These are phyloP conservation scores for Cystofilobasidium bisporidii DNA, from an alignment of 768 basidiomycete genomes.

Conservation along the genomic window DNA sequence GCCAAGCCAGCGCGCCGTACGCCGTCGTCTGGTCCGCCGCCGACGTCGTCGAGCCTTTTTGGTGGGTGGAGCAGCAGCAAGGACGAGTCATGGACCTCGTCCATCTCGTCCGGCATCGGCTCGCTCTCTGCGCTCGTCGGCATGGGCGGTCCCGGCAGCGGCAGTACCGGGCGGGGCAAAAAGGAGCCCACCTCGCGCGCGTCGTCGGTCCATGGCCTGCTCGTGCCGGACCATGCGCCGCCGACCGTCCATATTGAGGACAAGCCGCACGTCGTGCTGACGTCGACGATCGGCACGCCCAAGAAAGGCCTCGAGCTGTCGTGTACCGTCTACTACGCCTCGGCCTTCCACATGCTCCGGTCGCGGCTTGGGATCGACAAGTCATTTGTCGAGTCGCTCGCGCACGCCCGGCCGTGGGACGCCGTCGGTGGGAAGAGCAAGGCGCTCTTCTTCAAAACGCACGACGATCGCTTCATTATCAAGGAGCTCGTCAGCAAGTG, in stretches of 20 bases:
- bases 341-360: conserved; percentile 62
- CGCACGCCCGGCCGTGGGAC: conserved; percentile 55
- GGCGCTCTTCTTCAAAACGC: conserved; percentile 71
- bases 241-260: conserved; percentile 50
- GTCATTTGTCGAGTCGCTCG: conserved; percentile 53
- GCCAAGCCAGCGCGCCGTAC: background rate
- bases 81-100: conserved; percentile 53
- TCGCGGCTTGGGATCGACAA: conserved; percentile 59
- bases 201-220: conserved; percentile 13
- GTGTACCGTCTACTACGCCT: conserved; percentile 73
- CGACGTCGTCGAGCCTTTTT: conserved; percentile 30
- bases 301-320: conserved; percentile 53
- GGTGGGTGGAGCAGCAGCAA: conserved; percentile 45
- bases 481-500: conserved; percentile 77
- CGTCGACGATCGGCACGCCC: conserved; percentile 61
- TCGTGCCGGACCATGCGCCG: conserved; percentile 42
- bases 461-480: conserved; percentile 67
- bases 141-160: conserved; percentile 35
- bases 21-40: background rate
- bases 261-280: conserved; percentile 71
- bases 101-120: conserved; percentile 49
- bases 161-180: conserved; percentile 30
- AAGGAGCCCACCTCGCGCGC: conserved; percentile 44
- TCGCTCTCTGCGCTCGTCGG: conserved; percentile 55
- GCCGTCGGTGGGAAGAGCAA: conserved; percentile 65